Evolutionary conservation across 2,329 filamentous ascomycete species (phyloP).

Genomic region (Malbranchea cinnamomea): DNA sequence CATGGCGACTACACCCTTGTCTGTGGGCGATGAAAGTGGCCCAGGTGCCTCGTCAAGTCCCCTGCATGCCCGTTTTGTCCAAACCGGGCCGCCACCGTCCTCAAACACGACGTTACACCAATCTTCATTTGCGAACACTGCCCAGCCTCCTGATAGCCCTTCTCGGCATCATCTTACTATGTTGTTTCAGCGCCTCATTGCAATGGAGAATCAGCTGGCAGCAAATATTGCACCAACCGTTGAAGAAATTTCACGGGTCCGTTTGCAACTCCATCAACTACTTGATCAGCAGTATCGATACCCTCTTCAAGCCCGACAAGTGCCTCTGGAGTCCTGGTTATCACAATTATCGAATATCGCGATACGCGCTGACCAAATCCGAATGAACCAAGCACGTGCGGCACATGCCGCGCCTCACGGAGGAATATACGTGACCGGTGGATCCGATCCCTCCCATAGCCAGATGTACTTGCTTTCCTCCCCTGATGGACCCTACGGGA

Average conservation of each 20-base stretch:
- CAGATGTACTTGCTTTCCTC: slow-evolving; percentile 30
- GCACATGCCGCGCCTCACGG: too few species aligned
- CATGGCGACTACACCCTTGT: too few species aligned
- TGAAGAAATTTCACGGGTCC: slow-evolving; percentile 17
- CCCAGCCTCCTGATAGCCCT: too few species aligned
- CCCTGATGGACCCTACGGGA: slow-evolving; percentile 30
- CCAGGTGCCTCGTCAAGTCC: too few species aligned
- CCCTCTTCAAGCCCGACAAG: slow-evolving; percentile 13
- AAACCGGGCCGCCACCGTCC: too few species aligned
- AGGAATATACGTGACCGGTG: too few species aligned
- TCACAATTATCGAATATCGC: slow-evolving; percentile 18
- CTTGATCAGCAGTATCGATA: slow-evolving; percentile 19
- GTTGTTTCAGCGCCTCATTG: slow-evolving; percentile 13
- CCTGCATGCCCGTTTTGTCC: too few species aligned
- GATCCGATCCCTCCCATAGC: slow-evolving; percentile 7
- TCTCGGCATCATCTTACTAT: too few species aligned
- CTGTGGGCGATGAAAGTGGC: too few species aligned
- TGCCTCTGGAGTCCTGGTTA: slow-evolving; percentile 16
- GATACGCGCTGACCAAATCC: slow-evolving; percentile 19
- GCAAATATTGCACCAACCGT: slow-evolving; percentile 16
- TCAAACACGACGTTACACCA: too few species aligned
- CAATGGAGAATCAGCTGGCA: slow-evolving; percentile 17
- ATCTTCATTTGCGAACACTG: too few species aligned
- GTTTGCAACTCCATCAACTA: slow-evolving; percentile 18
- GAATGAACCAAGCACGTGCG: slow-evolving; percentile 13